phyloP scores from a whole-genome alignment of 179 eudicot species.

The Silene coronaria region DNA sequence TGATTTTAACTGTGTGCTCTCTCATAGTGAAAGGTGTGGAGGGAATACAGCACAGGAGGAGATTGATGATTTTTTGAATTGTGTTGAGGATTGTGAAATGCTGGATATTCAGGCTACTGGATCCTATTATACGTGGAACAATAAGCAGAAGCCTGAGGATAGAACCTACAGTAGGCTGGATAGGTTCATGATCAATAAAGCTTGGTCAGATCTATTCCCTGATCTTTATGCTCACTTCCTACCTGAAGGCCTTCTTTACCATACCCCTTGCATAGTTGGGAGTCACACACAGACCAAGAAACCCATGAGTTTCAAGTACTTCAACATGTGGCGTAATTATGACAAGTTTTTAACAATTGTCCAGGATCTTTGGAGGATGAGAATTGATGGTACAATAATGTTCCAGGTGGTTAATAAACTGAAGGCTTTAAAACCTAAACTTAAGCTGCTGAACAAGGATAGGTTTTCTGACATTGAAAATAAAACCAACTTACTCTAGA shows the following conservation, averaged over 20 bases:
- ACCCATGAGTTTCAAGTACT: no score
- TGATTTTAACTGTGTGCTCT: background rate
- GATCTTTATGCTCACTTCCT: background rate
- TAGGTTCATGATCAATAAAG: background rate
- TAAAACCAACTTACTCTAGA: background rate
- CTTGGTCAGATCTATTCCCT: background rate
- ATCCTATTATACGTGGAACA: background rate
- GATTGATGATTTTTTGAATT: background rate
- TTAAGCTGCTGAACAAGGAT: background rate
- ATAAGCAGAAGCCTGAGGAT: background rate
- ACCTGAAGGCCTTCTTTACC: background rate
- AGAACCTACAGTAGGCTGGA: background rate
- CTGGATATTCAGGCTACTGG: background rate
- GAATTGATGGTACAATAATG: background rate
- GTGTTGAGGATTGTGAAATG: background rate
- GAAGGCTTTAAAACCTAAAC: background rate
- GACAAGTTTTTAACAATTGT: background rate
- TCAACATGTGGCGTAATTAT: background rate
- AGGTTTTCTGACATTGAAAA: background rate
- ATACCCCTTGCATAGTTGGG: background rate
- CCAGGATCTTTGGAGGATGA: background rate
- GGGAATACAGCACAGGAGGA: background rate
- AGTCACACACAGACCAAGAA: no score
- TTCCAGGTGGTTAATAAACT: background rate
- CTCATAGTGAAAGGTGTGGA: background rate